phyloP scores from a whole-genome alignment of 2,329 filamentous ascomycete genomes.

The Aureobasidium sp. region DNA sequence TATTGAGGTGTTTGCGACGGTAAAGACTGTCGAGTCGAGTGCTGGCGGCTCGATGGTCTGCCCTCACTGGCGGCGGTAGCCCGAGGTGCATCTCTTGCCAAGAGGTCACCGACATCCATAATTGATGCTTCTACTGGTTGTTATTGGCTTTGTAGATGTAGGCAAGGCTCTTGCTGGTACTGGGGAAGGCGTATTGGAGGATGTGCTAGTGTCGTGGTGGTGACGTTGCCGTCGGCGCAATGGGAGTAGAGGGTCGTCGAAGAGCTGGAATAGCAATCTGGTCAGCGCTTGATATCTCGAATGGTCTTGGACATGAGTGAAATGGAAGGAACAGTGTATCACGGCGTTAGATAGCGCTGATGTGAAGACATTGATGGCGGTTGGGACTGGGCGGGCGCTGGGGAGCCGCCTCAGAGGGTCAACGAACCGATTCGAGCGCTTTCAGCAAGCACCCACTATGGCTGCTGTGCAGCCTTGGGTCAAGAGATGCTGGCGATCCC shows the following conservation, averaged over 20 bases:
- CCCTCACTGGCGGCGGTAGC: slow-evolving; percentile 19
- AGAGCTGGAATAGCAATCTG: not conserved
- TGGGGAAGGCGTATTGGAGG: slow-evolving; percentile 8
- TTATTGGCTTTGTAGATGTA: not conserved
- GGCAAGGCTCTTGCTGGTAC: not conserved
- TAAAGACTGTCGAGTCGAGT: slow-evolving; percentile 27
- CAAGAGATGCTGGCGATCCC: not conserved
- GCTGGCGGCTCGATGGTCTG: slow-evolving; percentile 28
- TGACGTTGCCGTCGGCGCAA: slow-evolving; percentile 28
- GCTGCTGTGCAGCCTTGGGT: not conserved
- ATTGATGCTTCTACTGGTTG: not conserved
- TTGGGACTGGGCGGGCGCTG: slow-evolving; percentile 13
- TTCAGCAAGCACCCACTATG: not conserved
- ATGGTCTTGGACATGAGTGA: not conserved
- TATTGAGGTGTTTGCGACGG: slow-evolving; percentile 16
- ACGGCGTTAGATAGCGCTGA: not conserved
- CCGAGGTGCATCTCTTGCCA: slow-evolving; percentile 22
- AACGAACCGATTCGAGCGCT: slow-evolving; percentile 11
- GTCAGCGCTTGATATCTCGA: slow-evolving; percentile 11
- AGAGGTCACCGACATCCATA: slow-evolving; percentile 34
- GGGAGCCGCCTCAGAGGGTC: slow-evolving; percentile 5
- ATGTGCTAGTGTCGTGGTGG: slow-evolving; percentile 15
- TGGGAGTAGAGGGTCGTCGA: slow-evolving; percentile 10
- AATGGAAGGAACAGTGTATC: not conserved
- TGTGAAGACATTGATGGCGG: slow-evolving; percentile 14